Evolutionary conservation across 2,329 filamentous ascomycete species (phyloP).

Genomic region (Penicillium hesseltinei): DNA sequence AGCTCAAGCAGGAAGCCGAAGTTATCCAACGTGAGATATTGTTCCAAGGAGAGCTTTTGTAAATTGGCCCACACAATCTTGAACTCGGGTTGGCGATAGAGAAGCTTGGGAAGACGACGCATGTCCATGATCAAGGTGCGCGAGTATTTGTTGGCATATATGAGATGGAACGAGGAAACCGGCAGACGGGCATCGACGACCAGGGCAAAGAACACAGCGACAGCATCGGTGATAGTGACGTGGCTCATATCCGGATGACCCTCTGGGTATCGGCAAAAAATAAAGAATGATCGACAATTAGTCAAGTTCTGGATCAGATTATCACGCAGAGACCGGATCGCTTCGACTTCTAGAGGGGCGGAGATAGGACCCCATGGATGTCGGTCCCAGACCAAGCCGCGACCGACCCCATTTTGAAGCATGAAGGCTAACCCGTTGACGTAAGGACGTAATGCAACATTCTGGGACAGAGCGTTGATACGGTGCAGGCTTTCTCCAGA

Average conservation of each 20-base stretch:
- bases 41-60: constrained; percentile 22
- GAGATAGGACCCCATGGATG: constrained; percentile 26
- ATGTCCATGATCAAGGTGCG: constrained; percentile 28
- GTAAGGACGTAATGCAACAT: constrained; percentile 15
- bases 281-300: constrained; percentile 26
- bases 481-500: constrained; percentile 21
- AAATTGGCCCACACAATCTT: constrained; percentile 21
- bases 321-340: constrained; percentile 19
- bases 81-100: constrained; percentile 25
- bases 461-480: constrained; percentile 17
- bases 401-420: constrained; percentile 22
- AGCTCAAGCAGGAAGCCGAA: constrained; percentile 25
- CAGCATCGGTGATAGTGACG: constrained; percentile 24
- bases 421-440: constrained; percentile 24
- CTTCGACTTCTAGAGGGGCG: constrained; percentile 19
- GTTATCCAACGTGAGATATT: constrained; percentile 26
- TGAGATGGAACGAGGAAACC: constrained; percentile 21
- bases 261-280: constrained; percentile 27
- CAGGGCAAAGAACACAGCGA: constrained; percentile 24
- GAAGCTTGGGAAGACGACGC: constrained; percentile 25
- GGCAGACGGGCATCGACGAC: constrained; percentile 19
- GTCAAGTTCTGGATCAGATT: constrained; percentile 18
- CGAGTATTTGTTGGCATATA: constrained; percentile 23
- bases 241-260: constrained; percentile 24
- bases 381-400: constrained; percentile 22